phyloP scores from a whole-genome alignment of 2,329 filamentous ascomycete species.

The Tolypocladium paradoxum region DNA sequence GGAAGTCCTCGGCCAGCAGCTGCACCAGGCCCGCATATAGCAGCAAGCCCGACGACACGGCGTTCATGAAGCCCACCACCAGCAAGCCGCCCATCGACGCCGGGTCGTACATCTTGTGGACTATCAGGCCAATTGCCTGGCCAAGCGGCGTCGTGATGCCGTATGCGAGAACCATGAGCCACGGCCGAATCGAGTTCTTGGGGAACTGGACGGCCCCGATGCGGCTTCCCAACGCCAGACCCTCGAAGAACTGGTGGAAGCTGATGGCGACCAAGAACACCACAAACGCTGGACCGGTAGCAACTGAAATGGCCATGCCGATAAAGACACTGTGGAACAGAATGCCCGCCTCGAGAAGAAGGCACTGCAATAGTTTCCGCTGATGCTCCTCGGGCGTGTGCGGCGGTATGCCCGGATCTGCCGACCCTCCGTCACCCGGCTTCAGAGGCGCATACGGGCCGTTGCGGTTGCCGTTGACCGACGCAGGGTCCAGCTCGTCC shows the following conservation, averaged over 20 bases:
- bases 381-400: constrained; percentile 46
- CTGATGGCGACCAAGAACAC: constrained; percentile 72
- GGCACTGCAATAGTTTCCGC: constrained; percentile 62
- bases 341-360: constrained; percentile 73
- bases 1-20: constrained; percentile 73
- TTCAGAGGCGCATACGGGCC: constrained; percentile 22
- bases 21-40: constrained; percentile 79
- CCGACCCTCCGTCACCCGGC: constrained; percentile 5
- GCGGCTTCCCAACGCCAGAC: constrained; percentile 72
- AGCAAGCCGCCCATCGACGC: constrained; percentile 57
- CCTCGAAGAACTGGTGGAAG: constrained; percentile 84
- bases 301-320: constrained; percentile 75
- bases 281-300: constrained; percentile 67
- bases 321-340: constrained; percentile 81
- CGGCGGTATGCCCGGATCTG: constrained; percentile 11
- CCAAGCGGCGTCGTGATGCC: constrained; percentile 71
- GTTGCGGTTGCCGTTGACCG: constrained; percentile 14
- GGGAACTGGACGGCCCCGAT: constrained; percentile 79
- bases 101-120: constrained; percentile 74
- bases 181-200: constrained; percentile 61
- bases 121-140: constrained; percentile 68
- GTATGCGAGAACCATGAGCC: constrained; percentile 71
- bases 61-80: constrained; percentile 82
- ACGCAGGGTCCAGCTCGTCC: constrained; percentile 44
- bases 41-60: constrained; percentile 68